Percentiles rank a stretch among this genome's conserved stretches.
Conservation (phyloP, 78 protist species). For the Emiliania huxleyi region DNA sequence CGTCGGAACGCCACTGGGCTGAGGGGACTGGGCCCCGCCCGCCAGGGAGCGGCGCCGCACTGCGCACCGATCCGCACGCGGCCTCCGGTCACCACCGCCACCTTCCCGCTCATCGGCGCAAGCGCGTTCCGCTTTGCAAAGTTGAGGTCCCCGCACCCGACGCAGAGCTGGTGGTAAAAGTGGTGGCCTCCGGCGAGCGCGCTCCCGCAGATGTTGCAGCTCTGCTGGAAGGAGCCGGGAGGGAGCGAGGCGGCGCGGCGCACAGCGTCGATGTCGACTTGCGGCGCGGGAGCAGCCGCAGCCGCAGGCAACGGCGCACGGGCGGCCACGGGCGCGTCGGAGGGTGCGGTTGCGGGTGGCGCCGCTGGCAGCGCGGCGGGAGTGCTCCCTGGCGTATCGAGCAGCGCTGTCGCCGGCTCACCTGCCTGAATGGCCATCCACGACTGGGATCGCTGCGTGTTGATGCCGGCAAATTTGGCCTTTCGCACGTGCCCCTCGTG, state of each 20-base stretch:
- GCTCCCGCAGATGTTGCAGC: not conserved
- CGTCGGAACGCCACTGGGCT: too few species aligned
- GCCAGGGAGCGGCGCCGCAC: slow-evolving; percentile 7
- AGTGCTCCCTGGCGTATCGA: too few species aligned
- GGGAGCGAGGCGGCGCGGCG: not conserved
- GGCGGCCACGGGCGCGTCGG: too few species aligned
- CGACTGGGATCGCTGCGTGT: not conserved
- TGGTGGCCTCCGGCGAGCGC: not conserved
- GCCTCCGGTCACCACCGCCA: slow-evolving; percentile 16
- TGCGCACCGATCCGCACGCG: slow-evolving; percentile 37
- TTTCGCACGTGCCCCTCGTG: not conserved
- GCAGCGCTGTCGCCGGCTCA: too few species aligned
- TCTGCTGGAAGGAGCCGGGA: not conserved
- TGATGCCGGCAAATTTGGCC: not conserved
- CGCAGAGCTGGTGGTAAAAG: slow-evolving; percentile 34
- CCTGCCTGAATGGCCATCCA: not conserved
- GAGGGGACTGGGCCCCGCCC: too few species aligned
- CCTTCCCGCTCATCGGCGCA: slow-evolving; percentile 16
- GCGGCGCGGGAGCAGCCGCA: not conserved
- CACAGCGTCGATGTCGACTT: not conserved
- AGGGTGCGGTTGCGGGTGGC: too few species aligned
- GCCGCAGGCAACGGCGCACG: not conserved
- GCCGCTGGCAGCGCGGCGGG: too few species aligned
- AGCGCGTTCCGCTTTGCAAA: not conserved
- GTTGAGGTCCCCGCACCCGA: slow-evolving; percentile 7